These are phyloP conservation scores for Myriosclerotinia scirpicola DNA, from an alignment of 2,329 filamentous ascomycete genomes.

Conservation along the genomic window DNA sequence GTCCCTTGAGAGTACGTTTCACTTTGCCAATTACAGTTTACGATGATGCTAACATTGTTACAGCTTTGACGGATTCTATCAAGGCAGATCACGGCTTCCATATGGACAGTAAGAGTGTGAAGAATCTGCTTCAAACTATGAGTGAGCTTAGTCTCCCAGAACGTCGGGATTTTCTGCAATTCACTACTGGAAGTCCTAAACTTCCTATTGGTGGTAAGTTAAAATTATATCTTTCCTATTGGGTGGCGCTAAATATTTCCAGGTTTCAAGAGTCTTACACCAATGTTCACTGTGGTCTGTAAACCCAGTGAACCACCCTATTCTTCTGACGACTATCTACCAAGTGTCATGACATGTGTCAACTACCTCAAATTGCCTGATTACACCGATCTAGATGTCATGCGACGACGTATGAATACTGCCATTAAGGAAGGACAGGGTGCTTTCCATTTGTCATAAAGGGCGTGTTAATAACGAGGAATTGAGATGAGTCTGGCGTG, in stretches of 20 bases:
- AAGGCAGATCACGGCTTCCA: constrained; percentile 99
- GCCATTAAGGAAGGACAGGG: constrained; percentile 96
- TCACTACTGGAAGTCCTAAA: constrained; percentile 96
- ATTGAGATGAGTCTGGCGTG: constrained; percentile 25
- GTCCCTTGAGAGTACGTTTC: constrained; percentile 84
- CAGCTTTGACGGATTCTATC: constrained; percentile 94
- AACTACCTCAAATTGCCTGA: constrained; percentile 98
- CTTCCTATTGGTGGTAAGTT: constrained; percentile 91
- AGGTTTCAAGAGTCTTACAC: constrained; percentile 96
- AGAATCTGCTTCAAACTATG: constrained; percentile 91
- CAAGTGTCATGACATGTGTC: constrained; percentile 99
- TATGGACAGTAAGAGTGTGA: constrained; percentile 95
- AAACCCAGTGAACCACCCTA: constrained; percentile 96
- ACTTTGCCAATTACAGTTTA: not conserved
- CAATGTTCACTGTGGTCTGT: constrained; percentile 98
- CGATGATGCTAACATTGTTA: constrained; percentile 27
- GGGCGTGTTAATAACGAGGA: constrained; percentile 25
- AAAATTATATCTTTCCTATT: constrained; percentile 6
- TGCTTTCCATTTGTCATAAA: constrained; percentile 89
- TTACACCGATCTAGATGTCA: constrained; percentile 75
- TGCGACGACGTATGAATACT: constrained; percentile 75
- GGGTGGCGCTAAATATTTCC: constrained; percentile 40
- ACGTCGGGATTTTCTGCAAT: constrained; percentile 92
- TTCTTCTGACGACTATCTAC: constrained; percentile 94
- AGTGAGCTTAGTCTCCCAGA: constrained; percentile 74